A percentile compares a stretch with the other conserved stretches of the same genome.
phyloP scores from a whole-genome alignment of 805 yeast species.

The Lipomyces yamanashiensis region DNA sequence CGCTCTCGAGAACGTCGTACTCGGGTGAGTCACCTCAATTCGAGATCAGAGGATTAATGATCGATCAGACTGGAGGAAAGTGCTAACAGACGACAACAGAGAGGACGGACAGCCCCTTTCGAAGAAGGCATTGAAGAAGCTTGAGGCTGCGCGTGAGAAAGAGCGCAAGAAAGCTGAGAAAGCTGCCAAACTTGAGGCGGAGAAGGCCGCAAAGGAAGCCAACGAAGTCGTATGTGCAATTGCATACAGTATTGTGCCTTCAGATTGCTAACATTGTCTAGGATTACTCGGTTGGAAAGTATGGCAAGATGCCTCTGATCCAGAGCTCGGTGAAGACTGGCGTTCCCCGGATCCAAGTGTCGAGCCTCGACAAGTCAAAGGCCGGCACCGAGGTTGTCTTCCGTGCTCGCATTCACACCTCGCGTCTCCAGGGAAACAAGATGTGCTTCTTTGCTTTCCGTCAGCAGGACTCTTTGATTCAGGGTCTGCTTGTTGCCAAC shows the following conservation, averaged over 20 bases:
- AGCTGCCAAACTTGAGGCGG: conserved; percentile 84
- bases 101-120: conserved; percentile 86
- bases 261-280: not conserved
- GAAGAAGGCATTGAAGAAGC: conserved; percentile 92
- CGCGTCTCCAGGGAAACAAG: conserved; percentile 95
- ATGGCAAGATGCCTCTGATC: conserved; percentile 87
- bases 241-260: not conserved
- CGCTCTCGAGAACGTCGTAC: conserved; percentile 20
- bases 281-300: conserved; percentile 85
- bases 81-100: conserved; percentile 43
- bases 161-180: conserved; percentile 90
- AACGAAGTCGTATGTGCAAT: conserved; percentile 56
- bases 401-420: conserved; percentile 92
- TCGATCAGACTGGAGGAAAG: conserved; percentile 11
- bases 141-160: conserved; percentile 91
- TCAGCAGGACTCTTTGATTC: conserved; percentile 83
- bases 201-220: conserved; percentile 77
- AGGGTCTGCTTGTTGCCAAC: conserved; percentile 80
- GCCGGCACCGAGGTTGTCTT: conserved; percentile 80
- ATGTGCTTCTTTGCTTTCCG: conserved; percentile 89
- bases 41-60: not conserved
- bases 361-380: conserved; percentile 55
- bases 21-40: conserved; percentile 24
- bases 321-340: conserved; percentile 77
- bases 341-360: conserved; percentile 62